phyloP scores from a whole-genome alignment of 225 moss, liverwort and hornwort genomes.

The Sphagnum tenellum region DNA sequence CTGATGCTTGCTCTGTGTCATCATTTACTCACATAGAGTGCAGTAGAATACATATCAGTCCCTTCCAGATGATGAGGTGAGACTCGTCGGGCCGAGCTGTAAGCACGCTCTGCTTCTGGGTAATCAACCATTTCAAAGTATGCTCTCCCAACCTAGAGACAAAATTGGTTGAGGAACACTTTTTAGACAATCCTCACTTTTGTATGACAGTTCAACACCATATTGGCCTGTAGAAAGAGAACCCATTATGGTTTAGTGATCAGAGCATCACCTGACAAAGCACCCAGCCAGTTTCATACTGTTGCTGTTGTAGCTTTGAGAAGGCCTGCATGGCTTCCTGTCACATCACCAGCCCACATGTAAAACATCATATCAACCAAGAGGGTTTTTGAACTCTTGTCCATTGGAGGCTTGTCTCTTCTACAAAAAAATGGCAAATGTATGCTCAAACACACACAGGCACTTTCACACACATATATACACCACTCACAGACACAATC shows the following conservation, averaged over 20 bases:
- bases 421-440: too few relatives aligned
- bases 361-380: too few relatives aligned
- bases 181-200: too few relatives aligned
- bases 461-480: too few relatives aligned
- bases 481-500: too few relatives aligned
- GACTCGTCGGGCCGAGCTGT: conserved; percentile 85
- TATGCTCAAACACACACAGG: too few relatives aligned
- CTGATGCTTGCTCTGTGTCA: too few relatives aligned
- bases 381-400: too few relatives aligned
- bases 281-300: conserved; percentile 89
- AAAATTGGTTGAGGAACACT: neutral
- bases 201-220: neutral
- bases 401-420: too few relatives aligned
- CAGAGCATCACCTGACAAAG: conserved; percentile 46
- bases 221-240: neutral
- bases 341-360: neutral
- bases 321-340: conserved; percentile 84
- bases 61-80: conserved; percentile 81
- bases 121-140: conserved; percentile 98
- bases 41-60: conserved; percentile 91
- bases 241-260: too few relatives aligned
- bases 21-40: conserved; percentile 44
- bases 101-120: conserved; percentile 91
- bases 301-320: conserved; percentile 85
- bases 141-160: conserved; percentile 64